Evolutionary conservation across 805 yeast genomes (phyloP), one percentile per base, ranked within the genome.

Genomic region (Brettanomyces anomalus): DNA sequence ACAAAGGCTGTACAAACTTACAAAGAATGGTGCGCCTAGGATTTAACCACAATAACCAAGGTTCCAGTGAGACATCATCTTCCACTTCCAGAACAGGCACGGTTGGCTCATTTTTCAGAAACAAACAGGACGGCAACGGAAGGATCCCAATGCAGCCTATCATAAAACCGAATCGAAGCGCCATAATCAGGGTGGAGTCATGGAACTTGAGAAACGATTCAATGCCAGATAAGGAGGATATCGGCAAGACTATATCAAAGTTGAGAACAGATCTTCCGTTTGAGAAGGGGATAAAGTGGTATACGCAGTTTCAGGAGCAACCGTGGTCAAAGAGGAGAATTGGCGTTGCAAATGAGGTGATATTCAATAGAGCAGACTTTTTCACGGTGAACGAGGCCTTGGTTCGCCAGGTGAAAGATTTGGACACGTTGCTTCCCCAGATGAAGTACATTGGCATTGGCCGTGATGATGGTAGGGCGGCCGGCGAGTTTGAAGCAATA

Each of bases 401-500:
- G 33, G 55, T 65, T 37, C 59, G 68, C 41, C 81, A 74, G 52
- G 60, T 77, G 16, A 52, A 54, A 15, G 79, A 75, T 42, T 51
- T 77, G 5, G 50, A 65, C 43, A 50, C 50, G 26, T 52, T 71
- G 16, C 46, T 53, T 14, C 44, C 41, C 1, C 40, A 32, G 33
- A 53, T 54, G 46, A 59, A 58, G 4, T 77, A 76, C 72, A 51
- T 60, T 3, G 77, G 76, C 39, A 66, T 67, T 33, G 80, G 80
- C 1, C 61, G 81, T 51, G 73, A 67, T 40, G 80, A 76, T 51
- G 81, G 81, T 8, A 52, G 52, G 10, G 55, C 55, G 15, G 56
- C 52, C 4, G 80, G 81, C 13, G 83, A 77, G 49, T 74, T 61
- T 45, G 60, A 74, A 4, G 78, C 81, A 1, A 60, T 77, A 10